Evolutionary conservation across 306 rosid genomes (phyloP).

Genomic region (Cicer bijugum): DNA sequence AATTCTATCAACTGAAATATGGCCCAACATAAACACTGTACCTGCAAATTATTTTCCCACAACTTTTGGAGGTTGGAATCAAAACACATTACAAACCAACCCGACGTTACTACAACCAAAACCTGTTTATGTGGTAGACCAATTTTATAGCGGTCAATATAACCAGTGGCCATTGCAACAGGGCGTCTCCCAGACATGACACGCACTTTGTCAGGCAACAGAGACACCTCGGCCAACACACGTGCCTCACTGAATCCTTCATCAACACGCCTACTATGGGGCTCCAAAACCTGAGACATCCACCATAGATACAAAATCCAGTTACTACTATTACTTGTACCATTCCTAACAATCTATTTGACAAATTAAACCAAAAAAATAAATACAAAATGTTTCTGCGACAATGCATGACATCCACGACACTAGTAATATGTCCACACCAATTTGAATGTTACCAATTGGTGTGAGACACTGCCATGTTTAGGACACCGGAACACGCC

Average conservation of each 20-base stretch:
- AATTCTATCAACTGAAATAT: not conserved
- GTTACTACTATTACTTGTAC: conserved; percentile 15
- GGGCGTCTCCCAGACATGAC: conserved; percentile 86
- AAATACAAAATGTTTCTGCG: not conserved
- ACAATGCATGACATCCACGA: not conserved
- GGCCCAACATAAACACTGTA: conserved; percentile 30
- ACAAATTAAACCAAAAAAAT: conserved; percentile 3
- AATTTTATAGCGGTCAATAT: conserved; percentile 67
- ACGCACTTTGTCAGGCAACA: conserved; percentile 91
- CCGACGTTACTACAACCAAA: conserved; percentile 92
- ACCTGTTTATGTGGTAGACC: conserved; percentile 82
- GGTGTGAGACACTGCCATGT: too few relatives aligned
- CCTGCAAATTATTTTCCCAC: conserved; percentile 97
- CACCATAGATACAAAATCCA: conserved; percentile 27
- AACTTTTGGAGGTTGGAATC: conserved; percentile 90
- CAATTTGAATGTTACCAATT: too few relatives aligned
- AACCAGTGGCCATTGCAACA: conserved; percentile 94
- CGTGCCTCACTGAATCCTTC: conserved; percentile 93
- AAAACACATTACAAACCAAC: conserved; percentile 97
- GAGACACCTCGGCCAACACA: conserved; percentile 72
- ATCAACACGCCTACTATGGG: conserved; percentile 82
- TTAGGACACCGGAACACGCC: not conserved
- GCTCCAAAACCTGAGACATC: conserved; percentile 79
- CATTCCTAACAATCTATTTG: conserved; percentile 30
- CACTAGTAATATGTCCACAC: too few relatives aligned